Conservation (phyloP, 352 stramenopile genomes). For the Globisporangium barbulae region DNA sequence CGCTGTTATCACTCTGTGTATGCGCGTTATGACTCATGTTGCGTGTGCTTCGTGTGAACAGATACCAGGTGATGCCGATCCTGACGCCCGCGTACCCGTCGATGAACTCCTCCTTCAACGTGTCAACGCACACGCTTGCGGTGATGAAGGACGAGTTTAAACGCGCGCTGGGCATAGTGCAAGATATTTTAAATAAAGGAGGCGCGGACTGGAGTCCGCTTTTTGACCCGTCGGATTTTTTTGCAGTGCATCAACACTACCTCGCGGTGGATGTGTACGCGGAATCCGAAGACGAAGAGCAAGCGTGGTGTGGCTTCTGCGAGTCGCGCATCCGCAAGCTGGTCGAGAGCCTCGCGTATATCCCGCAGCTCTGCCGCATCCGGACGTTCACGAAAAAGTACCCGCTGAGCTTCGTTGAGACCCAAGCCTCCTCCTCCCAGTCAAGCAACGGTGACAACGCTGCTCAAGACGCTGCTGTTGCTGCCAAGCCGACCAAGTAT, state of each 20-base stretch:
- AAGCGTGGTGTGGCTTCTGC: slow-evolving; percentile 93
- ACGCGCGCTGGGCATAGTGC: slow-evolving; percentile 68
- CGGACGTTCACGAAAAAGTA: slow-evolving; percentile 88
- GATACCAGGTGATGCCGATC: slow-evolving; percentile 98
- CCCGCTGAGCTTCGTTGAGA: slow-evolving; percentile 55
- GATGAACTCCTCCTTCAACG: slow-evolving; percentile 99
- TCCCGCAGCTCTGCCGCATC: slow-evolving; percentile 70
- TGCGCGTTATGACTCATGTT: background rate
- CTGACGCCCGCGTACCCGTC: slow-evolving; percentile 98
- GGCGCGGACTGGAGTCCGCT: slow-evolving; percentile 75
- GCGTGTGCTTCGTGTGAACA: slow-evolving; percentile 18
- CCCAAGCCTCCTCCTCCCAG: slow-evolving; percentile 7
- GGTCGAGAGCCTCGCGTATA: slow-evolving; percentile 84
- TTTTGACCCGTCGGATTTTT: slow-evolving; percentile 86
- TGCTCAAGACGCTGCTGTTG: slow-evolving; percentile 12
- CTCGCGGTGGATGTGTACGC: slow-evolving; percentile 91
- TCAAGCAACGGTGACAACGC: slow-evolving; percentile 16
- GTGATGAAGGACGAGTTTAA: slow-evolving; percentile 95
- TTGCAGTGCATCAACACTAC: slow-evolving; percentile 88
- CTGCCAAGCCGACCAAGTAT: slow-evolving; percentile 46
- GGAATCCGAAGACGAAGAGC: slow-evolving; percentile 85
- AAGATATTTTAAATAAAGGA: slow-evolving; percentile 82
- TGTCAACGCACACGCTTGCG: slow-evolving; percentile 92
- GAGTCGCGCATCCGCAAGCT: slow-evolving; percentile 92
- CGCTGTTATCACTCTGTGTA: background rate